These are phyloP conservation scores for Nemania abortiva DNA, from an alignment of 2,329 filamentous ascomycete genomes.

Conservation along the genomic window DNA sequence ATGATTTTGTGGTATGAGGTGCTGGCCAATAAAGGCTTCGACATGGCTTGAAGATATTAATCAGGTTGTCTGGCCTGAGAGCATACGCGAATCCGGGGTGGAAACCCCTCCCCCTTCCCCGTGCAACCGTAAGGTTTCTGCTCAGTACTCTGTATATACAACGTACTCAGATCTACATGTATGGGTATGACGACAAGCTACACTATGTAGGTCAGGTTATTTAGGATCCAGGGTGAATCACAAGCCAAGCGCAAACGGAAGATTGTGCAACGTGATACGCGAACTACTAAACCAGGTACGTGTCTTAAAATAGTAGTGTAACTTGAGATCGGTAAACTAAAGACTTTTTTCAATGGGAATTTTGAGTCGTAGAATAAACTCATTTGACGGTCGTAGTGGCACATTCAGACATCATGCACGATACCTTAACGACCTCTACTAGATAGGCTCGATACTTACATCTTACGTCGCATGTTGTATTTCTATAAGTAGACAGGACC, in stretches of 20 bases:
- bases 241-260: not conserved
- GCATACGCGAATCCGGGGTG: not conserved
- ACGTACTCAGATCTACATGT: not conserved
- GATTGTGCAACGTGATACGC: not conserved
- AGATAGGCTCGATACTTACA: too few species aligned
- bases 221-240: constrained; percentile 1
- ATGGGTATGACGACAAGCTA: too few species aligned
- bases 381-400: too few species aligned
- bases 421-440: too few species aligned
- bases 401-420: not conserved
- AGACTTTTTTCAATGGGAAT: not conserved
- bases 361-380: not conserved
- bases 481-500: not conserved
- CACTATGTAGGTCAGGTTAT: not conserved
- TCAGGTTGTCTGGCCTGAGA: not conserved
- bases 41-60: not conserved
- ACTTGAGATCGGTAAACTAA: not conserved
- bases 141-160: not conserved
- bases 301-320: not conserved
- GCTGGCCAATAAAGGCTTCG: not conserved
- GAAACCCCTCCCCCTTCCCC: not conserved
- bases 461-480: too few species aligned
- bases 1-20: not conserved
- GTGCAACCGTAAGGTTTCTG: not conserved
- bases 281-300: not conserved